Percentiles rank a stretch among this genome's conserved stretches.
Evolutionary conservation across 2,329 filamentous ascomycete species (phyloP).

Genomic region (Fusarium camptoceras): DNA sequence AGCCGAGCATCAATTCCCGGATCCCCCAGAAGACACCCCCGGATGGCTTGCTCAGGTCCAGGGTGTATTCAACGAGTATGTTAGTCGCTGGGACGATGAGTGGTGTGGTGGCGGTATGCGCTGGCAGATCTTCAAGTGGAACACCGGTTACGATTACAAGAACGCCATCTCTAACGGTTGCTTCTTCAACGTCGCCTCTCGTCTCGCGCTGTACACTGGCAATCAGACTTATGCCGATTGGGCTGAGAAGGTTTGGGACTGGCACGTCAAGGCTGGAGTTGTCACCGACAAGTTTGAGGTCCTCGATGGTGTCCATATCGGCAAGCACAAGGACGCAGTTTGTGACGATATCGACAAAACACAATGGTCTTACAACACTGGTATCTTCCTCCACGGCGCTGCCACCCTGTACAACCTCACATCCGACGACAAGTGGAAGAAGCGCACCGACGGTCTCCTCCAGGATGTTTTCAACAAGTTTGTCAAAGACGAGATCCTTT

Average conservation of each 20-base stretch:
- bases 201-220: constrained; percentile 80
- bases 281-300: constrained; percentile 67
- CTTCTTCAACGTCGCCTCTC: constrained; percentile 76
- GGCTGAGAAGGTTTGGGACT: constrained; percentile 78
- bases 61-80: constrained; percentile 84
- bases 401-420: constrained; percentile 75
- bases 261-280: constrained; percentile 67
- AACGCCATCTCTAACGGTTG: constrained; percentile 77
- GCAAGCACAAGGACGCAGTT: constrained; percentile 56
- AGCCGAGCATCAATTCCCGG: constrained; percentile 79
- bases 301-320: constrained; percentile 61
- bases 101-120: constrained; percentile 79
- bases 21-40: constrained; percentile 70
- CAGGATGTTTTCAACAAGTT: constrained; percentile 65
- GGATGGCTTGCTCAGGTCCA: constrained; percentile 83
- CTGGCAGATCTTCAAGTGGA: constrained; percentile 88
- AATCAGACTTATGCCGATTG: constrained; percentile 83
- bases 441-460: constrained; percentile 69
- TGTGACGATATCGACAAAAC: constrained; percentile 67
- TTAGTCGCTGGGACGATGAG: constrained; percentile 73
- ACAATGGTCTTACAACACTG: constrained; percentile 78
- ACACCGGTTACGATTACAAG: constrained; percentile 77
- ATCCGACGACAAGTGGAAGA: constrained; percentile 63
- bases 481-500: constrained; percentile 65
- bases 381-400: constrained; percentile 71